Percentiles rank a stretch among this genome's conserved stretches.
Conservation (phyloP, 176 grass and related monocot species). For the Musa troglodytarum region DNA sequence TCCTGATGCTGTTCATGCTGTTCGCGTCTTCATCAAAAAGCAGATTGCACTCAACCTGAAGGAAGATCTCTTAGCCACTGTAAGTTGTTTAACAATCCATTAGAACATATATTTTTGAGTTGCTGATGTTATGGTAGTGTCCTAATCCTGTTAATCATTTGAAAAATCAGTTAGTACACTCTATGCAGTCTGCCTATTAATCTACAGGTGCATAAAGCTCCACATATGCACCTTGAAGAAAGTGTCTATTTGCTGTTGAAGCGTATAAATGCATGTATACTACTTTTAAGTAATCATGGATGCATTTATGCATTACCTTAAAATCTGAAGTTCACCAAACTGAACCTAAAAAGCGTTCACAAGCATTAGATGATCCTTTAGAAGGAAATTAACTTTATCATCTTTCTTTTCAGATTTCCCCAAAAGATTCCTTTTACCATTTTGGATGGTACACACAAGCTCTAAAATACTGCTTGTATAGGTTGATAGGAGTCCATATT, state of each 20-base stretch:
- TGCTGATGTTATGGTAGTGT: not conserved
- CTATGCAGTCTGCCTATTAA: too few species aligned
- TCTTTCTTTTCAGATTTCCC: not conserved
- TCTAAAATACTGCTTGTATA: too few species aligned
- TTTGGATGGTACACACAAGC: not conserved
- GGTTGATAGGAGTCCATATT: too few species aligned
- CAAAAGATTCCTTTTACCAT: not conserved
- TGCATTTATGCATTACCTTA: not conserved
- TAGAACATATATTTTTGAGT: not conserved
- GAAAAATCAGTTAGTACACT: too few species aligned
- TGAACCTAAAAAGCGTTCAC: not conserved
- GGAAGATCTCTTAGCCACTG: slow-evolving; percentile 66
- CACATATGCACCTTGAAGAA: too few species aligned
- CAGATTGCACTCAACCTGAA: slow-evolving; percentile 69
- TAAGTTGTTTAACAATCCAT: slow-evolving; percentile 29
- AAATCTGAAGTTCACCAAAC: too few species aligned
- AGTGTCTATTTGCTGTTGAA: too few species aligned
- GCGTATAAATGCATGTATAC: too few species aligned
- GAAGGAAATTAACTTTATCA: not conserved
- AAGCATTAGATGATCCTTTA: not conserved
- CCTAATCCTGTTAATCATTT: too few species aligned
- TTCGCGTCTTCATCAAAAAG: slow-evolving; percentile 79
- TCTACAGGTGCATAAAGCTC: too few species aligned
- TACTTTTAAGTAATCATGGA: too few species aligned
- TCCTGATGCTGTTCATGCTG: slow-evolving; percentile 96